Evolutionary conservation across 306 rosid species (phyloP).

Genomic region (Carpinus viminea): DNA sequence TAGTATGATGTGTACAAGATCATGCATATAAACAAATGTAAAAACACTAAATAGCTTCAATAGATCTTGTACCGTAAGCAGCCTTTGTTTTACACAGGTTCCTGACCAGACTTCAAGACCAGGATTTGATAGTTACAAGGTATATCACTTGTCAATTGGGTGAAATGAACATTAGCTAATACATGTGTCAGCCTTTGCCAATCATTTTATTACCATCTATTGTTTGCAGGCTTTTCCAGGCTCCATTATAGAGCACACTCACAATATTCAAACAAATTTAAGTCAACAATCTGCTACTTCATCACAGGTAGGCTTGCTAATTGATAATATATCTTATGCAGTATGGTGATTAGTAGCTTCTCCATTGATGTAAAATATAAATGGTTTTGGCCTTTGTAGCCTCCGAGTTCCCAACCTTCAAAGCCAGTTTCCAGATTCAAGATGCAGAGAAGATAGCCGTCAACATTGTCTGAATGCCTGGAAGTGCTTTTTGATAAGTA

Average conservation of each 20-base stretch:
- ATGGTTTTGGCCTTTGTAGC: slow-evolving; percentile 39
- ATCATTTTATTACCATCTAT: background rate
- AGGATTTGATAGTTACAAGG: slow-evolving; percentile 58
- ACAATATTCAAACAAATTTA: slow-evolving; percentile 37
- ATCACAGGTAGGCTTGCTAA: slow-evolving; percentile 51
- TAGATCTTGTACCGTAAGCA: slow-evolving; percentile 1
- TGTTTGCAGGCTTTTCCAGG: slow-evolving; percentile 81
- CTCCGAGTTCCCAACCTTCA: slow-evolving; percentile 56
- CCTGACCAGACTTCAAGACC: slow-evolving; percentile 40
- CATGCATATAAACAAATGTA: background rate
- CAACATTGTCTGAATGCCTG: background rate
- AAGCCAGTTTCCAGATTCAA: slow-evolving; percentile 90
- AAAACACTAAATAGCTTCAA: background rate
- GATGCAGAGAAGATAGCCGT: slow-evolving; percentile 74
- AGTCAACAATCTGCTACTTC: slow-evolving; percentile 40
- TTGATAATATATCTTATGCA: slow-evolving; percentile 1
- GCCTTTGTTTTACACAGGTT: slow-evolving; percentile 50
- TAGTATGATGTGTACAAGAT: background rate
- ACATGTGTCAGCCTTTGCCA: slow-evolving; percentile 1
- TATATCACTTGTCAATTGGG: slow-evolving; percentile 23
- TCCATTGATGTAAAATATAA: slow-evolving; percentile 19
- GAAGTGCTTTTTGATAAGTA: background rate
- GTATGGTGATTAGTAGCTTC: slow-evolving; percentile 13
- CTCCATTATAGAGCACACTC: slow-evolving; percentile 67
- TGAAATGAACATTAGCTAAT: background rate